These are phyloP conservation scores for Plasmodium coatneyi DNA, from an alignment of 169 alveolate genomes.

Conservation along the genomic window DNA sequence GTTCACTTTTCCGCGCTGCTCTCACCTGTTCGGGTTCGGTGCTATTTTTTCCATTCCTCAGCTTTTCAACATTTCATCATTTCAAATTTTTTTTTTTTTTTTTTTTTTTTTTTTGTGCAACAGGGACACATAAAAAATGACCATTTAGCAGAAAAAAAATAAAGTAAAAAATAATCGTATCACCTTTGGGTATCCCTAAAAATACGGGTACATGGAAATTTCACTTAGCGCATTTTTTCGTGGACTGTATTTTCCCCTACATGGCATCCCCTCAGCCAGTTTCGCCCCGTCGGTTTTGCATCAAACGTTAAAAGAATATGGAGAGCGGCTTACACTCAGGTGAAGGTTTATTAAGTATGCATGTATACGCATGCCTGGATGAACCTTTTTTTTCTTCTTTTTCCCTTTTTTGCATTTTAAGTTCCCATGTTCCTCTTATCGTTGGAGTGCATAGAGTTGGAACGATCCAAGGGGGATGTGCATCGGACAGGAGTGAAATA, in stretches of 20 bases:
- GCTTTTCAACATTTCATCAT: background rate
- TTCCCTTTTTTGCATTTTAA: background rate
- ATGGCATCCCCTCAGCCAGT: background rate
- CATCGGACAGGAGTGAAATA: background rate
- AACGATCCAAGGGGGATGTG: background rate
- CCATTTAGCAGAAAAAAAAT: background rate
- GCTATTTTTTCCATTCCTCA: background rate
- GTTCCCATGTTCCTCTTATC: background rate
- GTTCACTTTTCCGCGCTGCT: background rate
- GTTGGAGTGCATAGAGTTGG: background rate
- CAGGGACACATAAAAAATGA: background rate
- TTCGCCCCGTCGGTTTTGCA: background rate
- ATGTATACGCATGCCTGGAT: background rate
- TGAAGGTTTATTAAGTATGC: background rate
- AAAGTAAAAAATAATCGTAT: background rate
- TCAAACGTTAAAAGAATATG: background rate
- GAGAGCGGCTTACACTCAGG: background rate
- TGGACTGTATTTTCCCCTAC: background rate
- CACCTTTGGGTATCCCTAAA: background rate
- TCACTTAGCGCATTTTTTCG: background rate
- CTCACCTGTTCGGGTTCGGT: background rate
- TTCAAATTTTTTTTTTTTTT: background rate
- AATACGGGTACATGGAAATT: background rate
- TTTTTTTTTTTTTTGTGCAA: background rate
- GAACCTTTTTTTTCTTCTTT: background rate